Base-by-base conservation (phyloP, 164 flowering plant genomes). In the Cinnamomum chago region DNA sequence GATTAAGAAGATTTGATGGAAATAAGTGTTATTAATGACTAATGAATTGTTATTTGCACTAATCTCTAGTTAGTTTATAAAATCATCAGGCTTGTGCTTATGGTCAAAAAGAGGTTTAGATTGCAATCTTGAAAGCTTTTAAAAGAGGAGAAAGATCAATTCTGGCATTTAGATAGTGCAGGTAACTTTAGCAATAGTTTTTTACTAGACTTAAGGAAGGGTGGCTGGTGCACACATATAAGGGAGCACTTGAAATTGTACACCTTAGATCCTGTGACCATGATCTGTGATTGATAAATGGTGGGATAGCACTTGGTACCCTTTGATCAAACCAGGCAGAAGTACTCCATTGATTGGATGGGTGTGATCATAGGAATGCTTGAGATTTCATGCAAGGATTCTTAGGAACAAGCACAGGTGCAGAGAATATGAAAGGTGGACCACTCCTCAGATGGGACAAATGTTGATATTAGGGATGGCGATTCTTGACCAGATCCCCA, bases 101-200 rank as follows among this genome's bases (percentile, higher is more conserved):
- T 25, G 70, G 76, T 73, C 76, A 73, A 73, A 66, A 73, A 52
- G 76, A 24, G 64, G 18, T 47, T 25, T 70, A 70, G 70, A 65
- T 67, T 20, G 69, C 47, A 30, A 67, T 67, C 69, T 67, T 67
- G 28, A 20, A 3, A 27, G 50, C 69, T 67, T 67, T 67, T 28
- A 25, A 67, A 67, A 67, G 69, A 35, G 67, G 67, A 23, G 67
- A 64, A 64, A 64, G 24, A 64, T 23, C 67, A 25, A 64, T 25
- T 64, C 67, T 25, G 14, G 67, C 14, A 55, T 55, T 55, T 55
- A 20, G n/a, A 55, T 4, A 55, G 17, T 55, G 60, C 60, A 13
- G 60, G 60, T 55, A 55, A 55, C 60, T 55, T 55, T 55, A 55
- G n/a, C 17, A 3, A 55, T 30, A 30, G n/a, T 30, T 4, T 30